Conservation (phyloP, 768 basidiomycete species). For the Lyophyllum semitale region DNA sequence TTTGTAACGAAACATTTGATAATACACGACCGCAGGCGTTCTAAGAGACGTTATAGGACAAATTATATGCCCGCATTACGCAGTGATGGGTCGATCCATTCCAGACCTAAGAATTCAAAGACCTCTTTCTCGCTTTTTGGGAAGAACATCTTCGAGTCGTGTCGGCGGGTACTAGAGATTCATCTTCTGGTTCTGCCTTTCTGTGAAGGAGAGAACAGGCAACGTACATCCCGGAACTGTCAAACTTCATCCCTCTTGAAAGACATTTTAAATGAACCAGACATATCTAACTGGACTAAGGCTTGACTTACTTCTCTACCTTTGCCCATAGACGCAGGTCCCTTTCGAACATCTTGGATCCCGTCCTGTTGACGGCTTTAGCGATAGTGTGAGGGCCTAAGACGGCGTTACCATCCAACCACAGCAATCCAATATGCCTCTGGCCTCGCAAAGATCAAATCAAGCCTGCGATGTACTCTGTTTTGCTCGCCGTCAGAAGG, state of each 20-base stretch:
- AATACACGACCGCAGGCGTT: neutral
- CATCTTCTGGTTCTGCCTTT: neutral
- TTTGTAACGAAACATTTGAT: neutral
- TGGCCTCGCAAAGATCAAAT: constrained; percentile 79
- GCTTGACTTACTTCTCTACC: constrained; percentile 46
- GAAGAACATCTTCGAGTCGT: constrained; percentile 60
- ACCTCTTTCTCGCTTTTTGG: constrained; percentile 72
- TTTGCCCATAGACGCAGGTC: constrained; percentile 81
- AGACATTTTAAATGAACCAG: neutral
- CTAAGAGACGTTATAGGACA: neutral
- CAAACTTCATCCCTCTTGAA: constrained; percentile 76
- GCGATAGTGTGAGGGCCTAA: neutral
- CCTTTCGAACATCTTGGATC: constrained; percentile 87
- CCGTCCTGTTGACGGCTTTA: constrained; percentile 54
- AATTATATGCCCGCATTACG: constrained; percentile 69
- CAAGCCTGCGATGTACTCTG: constrained; percentile 68
- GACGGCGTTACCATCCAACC: constrained; percentile 68
- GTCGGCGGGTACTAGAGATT: constrained; percentile 53
- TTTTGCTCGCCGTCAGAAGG: constrained; percentile 40
- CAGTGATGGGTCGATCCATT: constrained; percentile 69
- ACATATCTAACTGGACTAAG: neutral
- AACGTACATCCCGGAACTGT: constrained; percentile 77
- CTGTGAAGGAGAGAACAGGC: neutral
- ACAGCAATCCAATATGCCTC: constrained; percentile 87
- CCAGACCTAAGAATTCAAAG: constrained; percentile 68